phyloP scores from a whole-genome alignment of 2,329 filamentous ascomycete species.

The Aspergillus ruber region DNA sequence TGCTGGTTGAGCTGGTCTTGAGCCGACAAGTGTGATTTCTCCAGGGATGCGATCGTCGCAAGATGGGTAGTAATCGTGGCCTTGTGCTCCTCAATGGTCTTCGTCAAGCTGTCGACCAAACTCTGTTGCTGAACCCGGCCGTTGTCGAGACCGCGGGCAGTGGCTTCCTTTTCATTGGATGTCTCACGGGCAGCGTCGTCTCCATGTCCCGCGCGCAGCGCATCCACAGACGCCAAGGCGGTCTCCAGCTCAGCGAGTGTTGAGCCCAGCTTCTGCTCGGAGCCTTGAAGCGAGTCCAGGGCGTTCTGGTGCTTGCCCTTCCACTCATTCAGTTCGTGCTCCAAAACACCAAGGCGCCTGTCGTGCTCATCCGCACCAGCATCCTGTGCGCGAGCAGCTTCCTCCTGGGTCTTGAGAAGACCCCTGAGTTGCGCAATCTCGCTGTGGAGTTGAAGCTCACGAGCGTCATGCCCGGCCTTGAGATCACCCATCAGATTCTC shows the following conservation, averaged over 20 bases:
- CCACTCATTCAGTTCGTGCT: conserved; percentile 68
- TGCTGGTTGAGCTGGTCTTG: conserved; percentile 63
- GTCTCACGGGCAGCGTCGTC: conserved; percentile 17
- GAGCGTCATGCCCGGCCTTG: conserved; percentile 63
- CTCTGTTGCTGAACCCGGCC: conserved; percentile 54
- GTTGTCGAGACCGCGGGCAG: conserved; percentile 43
- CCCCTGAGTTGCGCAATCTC: conserved; percentile 65
- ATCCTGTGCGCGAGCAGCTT: conserved; percentile 28
- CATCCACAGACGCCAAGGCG: conserved; percentile 51
- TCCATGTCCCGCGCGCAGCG: conserved; percentile 39
- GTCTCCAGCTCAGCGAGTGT: conserved; percentile 69
- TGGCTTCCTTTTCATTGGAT: conserved; percentile 27
- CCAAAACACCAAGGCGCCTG: conserved; percentile 58
- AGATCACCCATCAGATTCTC: conserved; percentile 72
- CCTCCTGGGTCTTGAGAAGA: conserved; percentile 41
- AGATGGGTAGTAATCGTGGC: conserved; percentile 63
- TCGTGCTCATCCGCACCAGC: conserved; percentile 41
- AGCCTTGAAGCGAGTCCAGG: conserved; percentile 63
- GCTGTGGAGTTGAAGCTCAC: conserved; percentile 66
- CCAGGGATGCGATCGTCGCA: conserved; percentile 64
- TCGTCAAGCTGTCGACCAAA: conserved; percentile 57
- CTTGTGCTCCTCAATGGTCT: conserved; percentile 76
- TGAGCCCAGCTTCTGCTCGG: conserved; percentile 64
- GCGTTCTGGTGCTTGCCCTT: conserved; percentile 67
- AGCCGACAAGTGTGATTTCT: conserved; percentile 62